Base-by-base conservation (phyloP, 225 moss, liverwort and hornwort genomes). In the Straminergon stramineum region DNA sequence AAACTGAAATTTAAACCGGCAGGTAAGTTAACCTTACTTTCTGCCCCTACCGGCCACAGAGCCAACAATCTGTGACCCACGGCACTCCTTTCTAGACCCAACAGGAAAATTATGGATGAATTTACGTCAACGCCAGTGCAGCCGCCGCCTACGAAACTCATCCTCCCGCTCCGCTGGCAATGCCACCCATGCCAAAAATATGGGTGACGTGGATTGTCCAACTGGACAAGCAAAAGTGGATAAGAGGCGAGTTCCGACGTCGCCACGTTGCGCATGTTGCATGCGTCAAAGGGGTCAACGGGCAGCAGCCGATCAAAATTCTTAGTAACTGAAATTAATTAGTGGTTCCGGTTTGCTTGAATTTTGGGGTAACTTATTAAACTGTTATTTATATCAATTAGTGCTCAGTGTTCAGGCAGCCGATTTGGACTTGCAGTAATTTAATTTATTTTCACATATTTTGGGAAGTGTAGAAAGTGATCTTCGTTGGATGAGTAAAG, bases 161-260 rank as follows among this genome's bases (percentile, higher is more conserved):
- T 90, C 90, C 85, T 35, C 48, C 48, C 48, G 48, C 48, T 48
- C 31, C 2, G 45, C 85, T 68, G 61, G 74, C 70, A 15, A 16
- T 13, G 70, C 82, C 73, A 17, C 39, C 45, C 5, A 15, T 26
- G 58, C 70, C 48, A 48, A 48, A 43, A 2, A 73, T 6, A 17
- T 1, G 35, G 82, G 78, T 86, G 92, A 90, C 90, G 88, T 85
- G 30, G 85, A 26, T 23, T 80, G 77, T 88, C 88, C 89, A 89
- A 71, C 82, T 77, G 41, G 79, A 30, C 85, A 39, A 8, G 5
- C n/a, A 2, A 17, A 41, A 41, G 45, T 7, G 74, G 90, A 86
- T 92, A 77, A 7, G 27, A 20, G 71, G 10, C 5, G 0, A 55
- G 60, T 83, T 84, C 37, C 3, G 18, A 8, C 5, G 37, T 2